Evolutionary conservation across 345 rosid species (phyloP).

Genomic region (Zanthoxylum bungeanum): DNA sequence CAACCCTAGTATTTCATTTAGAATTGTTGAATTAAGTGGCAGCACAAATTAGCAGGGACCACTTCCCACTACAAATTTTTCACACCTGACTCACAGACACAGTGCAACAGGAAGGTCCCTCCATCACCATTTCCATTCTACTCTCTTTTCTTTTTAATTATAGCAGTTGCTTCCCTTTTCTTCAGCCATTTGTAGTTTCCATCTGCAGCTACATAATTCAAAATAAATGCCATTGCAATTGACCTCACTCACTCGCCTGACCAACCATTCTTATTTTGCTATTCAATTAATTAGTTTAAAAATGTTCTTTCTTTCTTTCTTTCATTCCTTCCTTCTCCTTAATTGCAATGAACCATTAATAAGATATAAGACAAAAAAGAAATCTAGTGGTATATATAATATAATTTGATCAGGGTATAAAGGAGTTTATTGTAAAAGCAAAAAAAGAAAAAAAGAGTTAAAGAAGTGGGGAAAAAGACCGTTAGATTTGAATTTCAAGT

Average conservation of each 20-base stretch:
- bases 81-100: neutral
- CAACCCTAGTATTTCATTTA: no score
- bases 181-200: neutral
- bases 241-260: neutral
- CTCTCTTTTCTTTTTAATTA: neutral
- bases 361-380: neutral
- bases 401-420: neutral
- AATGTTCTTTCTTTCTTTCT: neutral
- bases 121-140: neutral
- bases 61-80: neutral
- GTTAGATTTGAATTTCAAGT: conserved; percentile 50
- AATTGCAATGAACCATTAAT: neutral
- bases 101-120: neutral
- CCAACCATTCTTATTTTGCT: neutral
- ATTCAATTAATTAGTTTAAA: no score
- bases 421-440: conserved; percentile 1
- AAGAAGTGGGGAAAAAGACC: conserved; percentile 22
- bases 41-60: neutral
- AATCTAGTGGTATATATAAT: no score
- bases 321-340: neutral
- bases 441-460: neutral
- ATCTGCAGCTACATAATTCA: neutral
- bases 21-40: no score
- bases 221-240: neutral
- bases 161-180: neutral